Evolutionary conservation across 768 basidiomycete genomes (phyloP).

Genomic region (Mycena olivaceomarginata): DNA sequence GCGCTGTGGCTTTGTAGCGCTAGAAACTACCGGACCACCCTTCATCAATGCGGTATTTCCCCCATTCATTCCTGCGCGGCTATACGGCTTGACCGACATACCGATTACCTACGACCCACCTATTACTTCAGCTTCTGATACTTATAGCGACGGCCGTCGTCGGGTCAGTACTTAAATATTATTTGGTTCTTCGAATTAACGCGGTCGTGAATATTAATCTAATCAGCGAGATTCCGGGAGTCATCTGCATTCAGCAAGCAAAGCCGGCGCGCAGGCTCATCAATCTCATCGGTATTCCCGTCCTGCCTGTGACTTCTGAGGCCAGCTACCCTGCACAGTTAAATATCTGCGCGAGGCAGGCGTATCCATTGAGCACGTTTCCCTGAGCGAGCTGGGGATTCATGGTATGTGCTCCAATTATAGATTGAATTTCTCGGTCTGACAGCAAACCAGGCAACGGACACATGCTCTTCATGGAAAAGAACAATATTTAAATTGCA

Average conservation of each 20-base stretch:
- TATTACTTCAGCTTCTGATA: slow-evolving; percentile 52
- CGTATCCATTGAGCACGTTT: slow-evolving; percentile 55
- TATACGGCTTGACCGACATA: slow-evolving; percentile 59
- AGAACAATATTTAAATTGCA: slow-evolving; percentile 58
- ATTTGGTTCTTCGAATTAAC: background rate
- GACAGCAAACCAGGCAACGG: slow-evolving; percentile 53
- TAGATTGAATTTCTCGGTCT: background rate
- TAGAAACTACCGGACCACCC: slow-evolving; percentile 62
- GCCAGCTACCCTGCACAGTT: slow-evolving; percentile 58
- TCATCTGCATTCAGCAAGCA: slow-evolving; percentile 55
- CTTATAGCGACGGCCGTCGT: slow-evolving; percentile 48
- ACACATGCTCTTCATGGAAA: slow-evolving; percentile 65
- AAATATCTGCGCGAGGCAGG: slow-evolving; percentile 57
- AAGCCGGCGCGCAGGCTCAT: slow-evolving; percentile 54
- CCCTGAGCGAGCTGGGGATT: slow-evolving; percentile 54
- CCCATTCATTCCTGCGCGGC: slow-evolving; percentile 50
- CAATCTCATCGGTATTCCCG: slow-evolving; percentile 56
- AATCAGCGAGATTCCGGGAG: slow-evolving; percentile 38
- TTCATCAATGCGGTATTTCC: slow-evolving; percentile 55
- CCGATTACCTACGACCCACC: slow-evolving; percentile 59
- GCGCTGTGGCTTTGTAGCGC: slow-evolving; percentile 60
- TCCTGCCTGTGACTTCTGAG: slow-evolving; percentile 59
- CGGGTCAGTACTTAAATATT: background rate
- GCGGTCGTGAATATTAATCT: background rate
- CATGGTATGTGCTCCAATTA: slow-evolving; percentile 25